Base-by-base conservation (phyloP, 1,284 basidiomycete genomes). In the Blastosporella zonata region DNA sequence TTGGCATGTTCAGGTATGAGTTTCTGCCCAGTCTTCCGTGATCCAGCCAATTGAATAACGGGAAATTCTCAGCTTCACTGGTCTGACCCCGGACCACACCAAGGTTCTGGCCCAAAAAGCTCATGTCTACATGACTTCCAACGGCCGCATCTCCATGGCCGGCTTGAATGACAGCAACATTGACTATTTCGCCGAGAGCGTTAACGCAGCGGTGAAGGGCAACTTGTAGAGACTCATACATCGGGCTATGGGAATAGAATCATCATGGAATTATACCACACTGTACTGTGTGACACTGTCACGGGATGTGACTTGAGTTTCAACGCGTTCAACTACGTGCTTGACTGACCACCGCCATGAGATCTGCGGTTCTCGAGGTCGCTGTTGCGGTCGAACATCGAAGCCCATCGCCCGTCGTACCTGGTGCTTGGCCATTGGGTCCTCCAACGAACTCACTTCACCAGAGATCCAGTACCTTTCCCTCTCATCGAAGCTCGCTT, bases 131-230 rank as follows among this genome's bases (percentile, higher is more conserved):
- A 88, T 92, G 88, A 92, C 90, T 12, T 76, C 80, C 47, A 87
- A 91, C 65, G 93, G 93, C 37, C 87, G 93, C 60, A 94, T 95
- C 62, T 94, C 92, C 39, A 97, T 97, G 93, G 93, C 97, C 56
- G 97, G 93, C 22, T 71, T 99, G 64, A 99, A 97, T 77, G 73
- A 75, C 52, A 68, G 74, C 64, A 99, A 99, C 77, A 84, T 97
- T 60, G 85, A 88, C 61, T 91, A 95, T 77, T 95, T 95, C 70
- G 90, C 91, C 25, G 80, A 91, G 70, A 83, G 83, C 62, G 87
- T 95, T 47, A 79, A 87, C 67, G 84, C 84, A 62, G 90, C 85
- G 53, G 90, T 94, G 60, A 89, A 83, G 75, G 88, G 88, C 58
- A 77, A 76, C 52, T 75, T 93, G 58, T 93, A 80, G 69, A 25